These are phyloP conservation scores for Lentinula sp. DNA, from an alignment of 768 basidiomycete species.

Conservation along the genomic window DNA sequence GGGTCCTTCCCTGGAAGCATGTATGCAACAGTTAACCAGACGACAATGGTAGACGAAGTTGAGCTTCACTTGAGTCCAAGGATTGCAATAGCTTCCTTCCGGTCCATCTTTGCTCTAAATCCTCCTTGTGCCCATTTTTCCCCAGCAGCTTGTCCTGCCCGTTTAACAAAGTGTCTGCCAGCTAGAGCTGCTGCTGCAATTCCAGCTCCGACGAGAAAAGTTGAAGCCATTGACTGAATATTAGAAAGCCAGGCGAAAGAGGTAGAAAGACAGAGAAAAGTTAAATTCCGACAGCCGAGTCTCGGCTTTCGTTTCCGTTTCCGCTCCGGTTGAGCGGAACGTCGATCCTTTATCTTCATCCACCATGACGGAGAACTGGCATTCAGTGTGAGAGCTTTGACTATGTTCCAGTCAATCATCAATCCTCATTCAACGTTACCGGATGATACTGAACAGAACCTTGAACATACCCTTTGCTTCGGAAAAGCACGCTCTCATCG, in stretches of 20 bases:
- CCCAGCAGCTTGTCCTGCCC: conserved; percentile 55
- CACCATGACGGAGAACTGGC: conserved; percentile 30
- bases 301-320: no score
- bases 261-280: not conserved
- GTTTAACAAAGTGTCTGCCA: conserved; percentile 65
- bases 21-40: not conserved
- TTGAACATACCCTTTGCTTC: conserved; percentile 76
- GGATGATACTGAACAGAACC: conserved; percentile 29
- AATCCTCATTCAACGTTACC: not conserved
- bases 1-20: conserved; percentile 64
- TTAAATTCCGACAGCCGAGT: no score
- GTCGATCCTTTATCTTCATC: not conserved
- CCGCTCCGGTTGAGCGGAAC: no score
- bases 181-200: conserved; percentile 72
- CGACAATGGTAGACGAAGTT: conserved; percentile 4
- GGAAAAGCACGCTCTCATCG: conserved; percentile 70
- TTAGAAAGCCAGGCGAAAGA: not conserved
- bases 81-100: conserved; percentile 86
- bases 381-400: conserved; percentile 40
- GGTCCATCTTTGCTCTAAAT: conserved; percentile 94
- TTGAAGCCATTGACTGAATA: conserved; percentile 62
- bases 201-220: conserved; percentile 69
- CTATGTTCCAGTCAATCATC: not conserved
- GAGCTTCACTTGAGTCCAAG: conserved; percentile 82
- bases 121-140: conserved; percentile 92